Percentiles rank a stretch among this genome's conserved stretches.
Evolutionary conservation across 768 basidiomycete genomes (phyloP).

Genomic region (Tulasnella sp.): DNA sequence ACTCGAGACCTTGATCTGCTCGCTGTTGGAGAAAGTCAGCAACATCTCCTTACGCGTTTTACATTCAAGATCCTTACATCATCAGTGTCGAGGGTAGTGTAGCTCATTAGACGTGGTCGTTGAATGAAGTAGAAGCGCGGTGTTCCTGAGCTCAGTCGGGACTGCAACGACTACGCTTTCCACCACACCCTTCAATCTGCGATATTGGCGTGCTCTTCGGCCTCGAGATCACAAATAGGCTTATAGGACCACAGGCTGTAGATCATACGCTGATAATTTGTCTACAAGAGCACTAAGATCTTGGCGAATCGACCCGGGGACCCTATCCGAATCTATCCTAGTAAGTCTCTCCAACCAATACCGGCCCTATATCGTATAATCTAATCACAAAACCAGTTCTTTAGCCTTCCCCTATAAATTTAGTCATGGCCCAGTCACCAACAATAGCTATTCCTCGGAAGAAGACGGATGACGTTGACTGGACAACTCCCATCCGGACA

Average conservation of each 20-base stretch:
- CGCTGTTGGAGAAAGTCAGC: background rate
- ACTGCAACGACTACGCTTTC: background rate
- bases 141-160: background rate
- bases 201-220: too few relatives aligned
- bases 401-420: too few relatives aligned
- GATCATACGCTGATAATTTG: too few relatives aligned
- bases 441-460: constrained; percentile 91
- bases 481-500: constrained; percentile 76
- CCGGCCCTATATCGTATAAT: too few relatives aligned
- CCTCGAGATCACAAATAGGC: too few relatives aligned
- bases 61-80: background rate
- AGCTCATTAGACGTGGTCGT: constrained; percentile 9
- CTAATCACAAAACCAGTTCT: too few relatives aligned
- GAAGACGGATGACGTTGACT: constrained; percentile 93
- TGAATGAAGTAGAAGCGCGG: background rate
- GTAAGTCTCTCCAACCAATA: too few relatives aligned
- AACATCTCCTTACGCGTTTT: background rate
- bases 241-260: too few relatives aligned
- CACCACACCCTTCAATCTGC: background rate
- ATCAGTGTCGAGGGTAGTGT: constrained; percentile 11
- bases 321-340: too few relatives aligned
- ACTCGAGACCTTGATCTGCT: constrained; percentile 45
- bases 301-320: too few relatives aligned
- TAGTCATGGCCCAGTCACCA: constrained; percentile 47
- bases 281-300: too few relatives aligned